Evolutionary conservation across 129 eudicot species (phyloP), one percentile per base, ranked within the genome.

Genomic region (Solidago caesia): DNA sequence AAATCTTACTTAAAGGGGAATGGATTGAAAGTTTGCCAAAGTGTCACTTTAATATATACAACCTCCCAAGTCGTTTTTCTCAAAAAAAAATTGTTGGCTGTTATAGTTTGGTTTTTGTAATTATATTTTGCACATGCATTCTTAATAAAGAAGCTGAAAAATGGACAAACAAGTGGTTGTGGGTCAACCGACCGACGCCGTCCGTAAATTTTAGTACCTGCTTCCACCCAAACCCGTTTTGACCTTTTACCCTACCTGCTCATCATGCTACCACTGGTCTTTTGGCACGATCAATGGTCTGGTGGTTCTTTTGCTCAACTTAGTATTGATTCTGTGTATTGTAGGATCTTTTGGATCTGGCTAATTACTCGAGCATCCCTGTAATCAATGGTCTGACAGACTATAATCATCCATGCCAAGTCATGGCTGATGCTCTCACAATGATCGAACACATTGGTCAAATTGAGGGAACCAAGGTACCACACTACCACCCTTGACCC

Each of bases 401-500:
- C 81, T 92, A 83, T 71, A 92, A 92, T 74, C 97, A 92, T 78
- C 97, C 97, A 59, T 83, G 89, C 75, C 97, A 92, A 85, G 87
- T 92, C 14, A 87, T 89, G 91, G 96, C 96, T 47, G 96, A 92
- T 84, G 96, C 91, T 13, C 93, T 87, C 47, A 92, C 96, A 56
- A 89, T 89, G 57, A 87, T 94, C 56, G 99, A 94, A 71, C 93
- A 90, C 84, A 71, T 90, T 72, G 98, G 98, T 76, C 84, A 73
- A 56, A 73, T 94, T 55, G 98, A 94, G 70, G 98, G 98, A 67
- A 94, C 97, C 44, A 94, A 94, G 91, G 98, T 89, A 44, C 56
- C 6, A 5, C n/a, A 14, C 44, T 89, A 44, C 56, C 6, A 5
- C n/a, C 21, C 44, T 62, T 45, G 21, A 4, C 7, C 59, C 16